Evolutionary conservation across 1,139 yeast genomes (phyloP), one percentile per base, ranked within the genome.

Genomic region (Saccharomycopsis phalli): DNA sequence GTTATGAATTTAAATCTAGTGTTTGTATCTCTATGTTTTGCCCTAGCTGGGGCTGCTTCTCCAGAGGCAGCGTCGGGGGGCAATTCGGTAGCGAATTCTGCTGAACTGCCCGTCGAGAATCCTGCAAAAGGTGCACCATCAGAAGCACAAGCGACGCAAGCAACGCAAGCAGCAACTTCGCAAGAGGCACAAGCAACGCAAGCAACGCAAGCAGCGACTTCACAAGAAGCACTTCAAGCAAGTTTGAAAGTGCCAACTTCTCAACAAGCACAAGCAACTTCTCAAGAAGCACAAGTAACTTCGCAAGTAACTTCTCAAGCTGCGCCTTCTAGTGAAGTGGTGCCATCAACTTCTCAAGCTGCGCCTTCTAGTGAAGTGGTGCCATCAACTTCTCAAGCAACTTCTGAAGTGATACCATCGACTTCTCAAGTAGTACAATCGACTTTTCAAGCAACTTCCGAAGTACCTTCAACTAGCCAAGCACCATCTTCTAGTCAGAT

Each of bases 1-100:
- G n/a, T n/a, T 21, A 30, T 30, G 33, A 30, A 30, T 16, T 16
- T 18, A 4, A 8, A 30, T 19, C 33, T 30, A 4, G 33, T 30
- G 11, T 5, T 30, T 18, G 21, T 30, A 14, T 30, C 33, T 19
- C 20, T 30, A 8, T 30, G 17, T 13, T 30, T 30, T 6, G 22
- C 20, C 21, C 11, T 13, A 8, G 17, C 13, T 18, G 20, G 13
- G 19, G 33, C 33, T 11, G n/a, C 7, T 13, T 8, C 21, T 13
- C 4, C 33, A 4, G 21, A 3, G 5, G 23, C n/a, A 3, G 23
- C 42, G 29, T 21, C 29, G 7, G 30, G n/a, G n/a, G n/a, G n/a
- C n/a, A n/a, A n/a, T n/a, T n/a, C n/a, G n/a, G n/a, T n/a, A n/a
- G n/a, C n/a, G n/a, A n/a, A n/a, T n/a, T n/a, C n/a, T n/a, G n/a